Evolutionary conservation across 2,329 filamentous ascomycete genomes (phyloP).

Genomic region (Monilinia polystroma): DNA sequence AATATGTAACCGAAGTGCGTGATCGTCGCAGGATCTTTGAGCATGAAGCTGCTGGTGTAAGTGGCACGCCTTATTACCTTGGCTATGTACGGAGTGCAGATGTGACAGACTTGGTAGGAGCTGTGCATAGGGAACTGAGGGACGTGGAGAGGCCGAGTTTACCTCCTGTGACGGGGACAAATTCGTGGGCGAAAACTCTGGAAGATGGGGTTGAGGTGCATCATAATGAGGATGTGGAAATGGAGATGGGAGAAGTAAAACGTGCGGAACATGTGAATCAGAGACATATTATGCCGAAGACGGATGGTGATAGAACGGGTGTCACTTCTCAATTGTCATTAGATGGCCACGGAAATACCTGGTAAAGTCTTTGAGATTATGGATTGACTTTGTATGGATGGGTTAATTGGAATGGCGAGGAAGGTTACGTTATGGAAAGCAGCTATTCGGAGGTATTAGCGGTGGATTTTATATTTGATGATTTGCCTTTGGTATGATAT

Average conservation of each 20-base stretch:
- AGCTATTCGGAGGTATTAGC: background rate
- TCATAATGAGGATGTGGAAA: slow-evolving; percentile 22
- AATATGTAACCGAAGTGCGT: slow-evolving; percentile 66
- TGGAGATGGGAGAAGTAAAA: slow-evolving; percentile 19
- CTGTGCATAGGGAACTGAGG: slow-evolving; percentile 49
- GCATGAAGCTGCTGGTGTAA: slow-evolving; percentile 56
- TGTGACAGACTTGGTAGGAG: slow-evolving; percentile 58
- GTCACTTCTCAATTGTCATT: background rate
- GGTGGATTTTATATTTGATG: background rate
- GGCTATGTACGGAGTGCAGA: slow-evolving; percentile 74
- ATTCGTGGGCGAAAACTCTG: slow-evolving; percentile 15
- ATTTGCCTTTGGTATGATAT: slow-evolving; percentile 1
- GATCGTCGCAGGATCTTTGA: slow-evolving; percentile 68
- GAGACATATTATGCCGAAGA: slow-evolving; percentile 33
- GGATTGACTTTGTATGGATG: background rate
- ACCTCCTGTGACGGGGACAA: slow-evolving; percentile 6
- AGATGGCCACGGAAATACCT: slow-evolving; percentile 27
- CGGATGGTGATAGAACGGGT: slow-evolving; percentile 13
- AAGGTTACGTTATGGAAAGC: background rate
- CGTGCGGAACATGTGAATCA: slow-evolving; percentile 33
- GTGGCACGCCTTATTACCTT: slow-evolving; percentile 77
- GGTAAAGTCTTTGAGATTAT: background rate
- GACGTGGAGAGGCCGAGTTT: slow-evolving; percentile 26
- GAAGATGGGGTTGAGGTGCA: slow-evolving; percentile 24
- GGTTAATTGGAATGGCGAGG: background rate